Base-by-base conservation (phyloP, 2,329 filamentous ascomycete species). In the Penicillium hesseltinei region DNA sequence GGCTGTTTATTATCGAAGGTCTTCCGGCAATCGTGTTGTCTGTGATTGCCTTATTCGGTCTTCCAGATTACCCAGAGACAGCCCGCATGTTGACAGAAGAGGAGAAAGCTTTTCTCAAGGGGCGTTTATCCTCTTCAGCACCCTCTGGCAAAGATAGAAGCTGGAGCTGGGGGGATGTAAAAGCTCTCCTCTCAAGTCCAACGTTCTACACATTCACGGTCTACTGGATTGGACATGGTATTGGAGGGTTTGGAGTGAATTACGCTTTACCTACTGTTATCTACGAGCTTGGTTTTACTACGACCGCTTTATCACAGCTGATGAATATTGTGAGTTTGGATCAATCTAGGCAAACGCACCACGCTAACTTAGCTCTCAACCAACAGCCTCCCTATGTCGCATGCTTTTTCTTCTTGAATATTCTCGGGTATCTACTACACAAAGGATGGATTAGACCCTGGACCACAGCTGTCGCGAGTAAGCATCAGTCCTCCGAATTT, bases 231-330 rank as follows among this genome's bases (percentile, higher is more conserved):
- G 71, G 69, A 7, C 76, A 78, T 58, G 74, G 75, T 0, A 77
- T 78, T 58, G 76, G 76, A 15, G 76, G 76, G 6, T 78, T 77
- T 53, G 75, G 77, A 2, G 65, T 78, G 6, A 61, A 65, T 8
- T 78, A 75, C 57, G 75, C 72, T 5, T 56, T 78, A 51, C 76
- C 77, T 2, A 78, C 76, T 2, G 76, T 78, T 6, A 75, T 78
- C 25, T 78, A 78, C 43, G 66, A 78, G 51, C 67, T 79, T 4
- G 76, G 76, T 2, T 77, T 78, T 50, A 76, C 75, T 0, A 71
- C 69, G 1, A 78, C 76, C 1, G 71, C 76, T 1, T 69, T 73
- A 17, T 77, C 76, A 8, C 76, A 78, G 62, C 58, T 78, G 51
- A 78, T 78, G 76, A 78, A 77, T 42, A 78, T 78, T 29, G 65